phyloP scores from a whole-genome alignment of 2,329 filamentous ascomycete species.

The Davidsoniella virescens region DNA sequence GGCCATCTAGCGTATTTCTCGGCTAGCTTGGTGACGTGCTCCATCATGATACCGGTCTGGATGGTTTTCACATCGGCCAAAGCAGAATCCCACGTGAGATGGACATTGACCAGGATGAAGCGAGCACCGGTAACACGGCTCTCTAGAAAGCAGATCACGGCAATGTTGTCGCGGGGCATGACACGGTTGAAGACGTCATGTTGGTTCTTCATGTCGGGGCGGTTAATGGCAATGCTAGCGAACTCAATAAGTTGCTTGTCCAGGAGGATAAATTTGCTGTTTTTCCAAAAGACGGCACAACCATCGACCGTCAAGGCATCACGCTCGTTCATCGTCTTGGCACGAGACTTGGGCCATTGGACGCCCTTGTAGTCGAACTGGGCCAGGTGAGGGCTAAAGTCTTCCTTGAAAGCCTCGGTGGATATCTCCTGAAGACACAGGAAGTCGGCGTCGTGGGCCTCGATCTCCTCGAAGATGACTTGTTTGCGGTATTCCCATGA shows the following conservation, averaged over 20 bases:
- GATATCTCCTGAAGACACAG: slow-evolving; percentile 90
- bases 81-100: slow-evolving; percentile 86
- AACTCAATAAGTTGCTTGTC: slow-evolving; percentile 94
- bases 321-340: slow-evolving; percentile 80
- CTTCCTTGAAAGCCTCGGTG: slow-evolving; percentile 78
- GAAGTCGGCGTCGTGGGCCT: slow-evolving; percentile 68
- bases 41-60: slow-evolving; percentile 89
- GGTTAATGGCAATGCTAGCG: slow-evolving; percentile 76
- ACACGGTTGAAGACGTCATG: slow-evolving; percentile 97
- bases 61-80: slow-evolving; percentile 91
- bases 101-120: slow-evolving; percentile 82
- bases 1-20: slow-evolving; percentile 72
- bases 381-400: slow-evolving; percentile 73
- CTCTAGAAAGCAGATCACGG: slow-evolving; percentile 80
- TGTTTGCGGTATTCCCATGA: slow-evolving; percentile 76
- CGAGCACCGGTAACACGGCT: slow-evolving; percentile 80
- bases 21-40: slow-evolving; percentile 70
- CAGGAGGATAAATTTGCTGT: slow-evolving; percentile 80
- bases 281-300: slow-evolving; percentile 93
- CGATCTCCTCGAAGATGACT: slow-evolving; percentile 69
- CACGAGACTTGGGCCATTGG: slow-evolving; percentile 78
- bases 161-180: slow-evolving; percentile 97
- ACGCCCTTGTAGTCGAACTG: slow-evolving; percentile 85
- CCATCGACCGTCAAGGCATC: slow-evolving; percentile 86
- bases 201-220: slow-evolving; percentile 92